phyloP scores from a whole-genome alignment of 768 basidiomycete species.

The Pholiota conissans region DNA sequence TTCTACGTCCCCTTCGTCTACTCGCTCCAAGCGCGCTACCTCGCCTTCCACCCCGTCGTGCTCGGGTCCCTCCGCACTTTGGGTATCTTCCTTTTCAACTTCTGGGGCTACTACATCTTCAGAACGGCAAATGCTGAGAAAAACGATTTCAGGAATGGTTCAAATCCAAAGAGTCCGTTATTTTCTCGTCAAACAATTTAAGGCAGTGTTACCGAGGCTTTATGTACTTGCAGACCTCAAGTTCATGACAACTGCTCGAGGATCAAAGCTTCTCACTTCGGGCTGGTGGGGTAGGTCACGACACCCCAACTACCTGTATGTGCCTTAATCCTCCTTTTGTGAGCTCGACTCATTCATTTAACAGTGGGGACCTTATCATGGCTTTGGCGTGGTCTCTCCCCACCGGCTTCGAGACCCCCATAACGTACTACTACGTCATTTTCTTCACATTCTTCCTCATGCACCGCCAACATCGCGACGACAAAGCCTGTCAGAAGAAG shows the following conservation, averaged over 20 bases:
- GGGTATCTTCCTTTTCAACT: conserved; percentile 63
- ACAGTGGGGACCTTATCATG: conserved; percentile 86
- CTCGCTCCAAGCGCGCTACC: conserved; percentile 89
- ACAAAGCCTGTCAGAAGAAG: conserved; percentile 90
- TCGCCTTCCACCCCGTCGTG: conserved; percentile 83
- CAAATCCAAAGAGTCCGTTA: conserved; percentile 85
- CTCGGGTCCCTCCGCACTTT: conserved; percentile 62
- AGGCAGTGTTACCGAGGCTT: conserved; percentile 79
- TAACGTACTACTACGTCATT: conserved; percentile 92
- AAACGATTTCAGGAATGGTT: conserved; percentile 91
- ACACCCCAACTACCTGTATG: conserved; percentile 88
- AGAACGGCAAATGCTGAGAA: conserved; percentile 88
- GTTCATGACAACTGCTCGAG: conserved; percentile 79
- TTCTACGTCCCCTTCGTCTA: conserved; percentile 95
- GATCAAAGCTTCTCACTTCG: conserved; percentile 87
- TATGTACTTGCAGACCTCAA: conserved; percentile 54
- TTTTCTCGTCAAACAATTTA: neutral
- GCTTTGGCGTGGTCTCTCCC: conserved; percentile 93
- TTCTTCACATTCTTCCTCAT: conserved; percentile 90
- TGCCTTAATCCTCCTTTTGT: neutral
- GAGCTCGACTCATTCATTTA: neutral
- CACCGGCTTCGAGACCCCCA: conserved; percentile 87
- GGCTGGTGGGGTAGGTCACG: conserved; percentile 97
- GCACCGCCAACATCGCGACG: conserved; percentile 89
- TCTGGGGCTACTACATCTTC: conserved; percentile 89